Evolutionary conservation across 441 rosid genomes (phyloP), one percentile per base, ranked within the genome.

Genomic region (Flueggea neowawraea): DNA sequence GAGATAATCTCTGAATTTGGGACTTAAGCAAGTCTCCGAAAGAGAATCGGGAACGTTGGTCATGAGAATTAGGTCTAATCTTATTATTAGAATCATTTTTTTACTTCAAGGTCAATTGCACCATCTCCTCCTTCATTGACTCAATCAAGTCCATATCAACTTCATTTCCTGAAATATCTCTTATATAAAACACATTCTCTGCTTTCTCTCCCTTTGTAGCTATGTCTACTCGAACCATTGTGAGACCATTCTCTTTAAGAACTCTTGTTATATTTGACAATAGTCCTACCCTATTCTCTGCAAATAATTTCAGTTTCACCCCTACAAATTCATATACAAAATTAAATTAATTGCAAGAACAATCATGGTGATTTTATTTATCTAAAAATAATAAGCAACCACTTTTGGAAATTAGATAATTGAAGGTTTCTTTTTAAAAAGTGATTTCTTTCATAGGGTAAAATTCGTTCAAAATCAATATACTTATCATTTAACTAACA

Each of bases 91-190:
- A 56, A 60, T 71, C 67, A 22, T 74, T 71, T 65, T 65, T 69
- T 77, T 13, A 81, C 87, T 22, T 77, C 84, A 3, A 86, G 73
- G 5, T 80, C 75, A 14, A 83, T 61, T 0, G 81, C 80, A 52
- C 84, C 89, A 87, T 84, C 58, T 90, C 89, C 71, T 69, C 84
- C 80, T 81, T 85, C 58, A 85, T 66, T 3, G 85, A 84, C 61
- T 90, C 78, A 7, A 85, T 76, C 44, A 84, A 80, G 55, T 79
- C 87, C 87, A 80, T 76, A 49, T 84, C 95, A 0, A 81, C 79
- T 64, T 80, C 77, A 45, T 84, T 85, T 1, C 89, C 93, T 5
- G 86, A 77, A 2, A 77, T 69, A 62, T 76, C 87, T 52, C 72
- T 80, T 17, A 89, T 73, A 54, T 87, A 87, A 60, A 87, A 89